Base-by-base conservation (phyloP, 2,329 filamentous ascomycete species). In the Trichoderma pleuroti region DNA sequence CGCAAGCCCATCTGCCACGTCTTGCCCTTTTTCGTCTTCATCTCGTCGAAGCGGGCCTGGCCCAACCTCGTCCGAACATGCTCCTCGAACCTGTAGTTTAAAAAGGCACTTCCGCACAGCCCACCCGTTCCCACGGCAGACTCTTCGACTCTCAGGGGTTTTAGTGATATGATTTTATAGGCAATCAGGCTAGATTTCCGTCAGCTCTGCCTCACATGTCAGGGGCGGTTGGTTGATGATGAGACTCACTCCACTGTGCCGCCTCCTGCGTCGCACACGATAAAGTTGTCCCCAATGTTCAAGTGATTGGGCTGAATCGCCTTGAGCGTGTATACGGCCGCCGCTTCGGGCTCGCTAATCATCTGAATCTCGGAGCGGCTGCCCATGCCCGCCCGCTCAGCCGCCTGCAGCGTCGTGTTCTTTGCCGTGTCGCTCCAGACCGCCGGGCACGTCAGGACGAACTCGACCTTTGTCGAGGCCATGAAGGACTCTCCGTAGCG, bases 371-470 rank as follows among this genome's bases (percentile, higher is more conserved):
- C 87, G 52, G 88, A 87, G 70, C 87, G 86, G 2, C 83, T 86
- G 5, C 92, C 92, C 90, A 95, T 93, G 4, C 92, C 93, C 0
- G 92, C 93, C 71, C 89, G 84, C 81, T 94, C 91, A 12, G 92
- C 92, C 7, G 92, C 93, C 77, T 92, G 88, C 62, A 94, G 81
- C 2, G 92, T 95, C 7, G 92, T 92, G 78, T 93, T 92, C 82
- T 94, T 95, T n/a, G 92, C 93, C 0, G 91, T 88, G 78, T 96
- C 93, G 28, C 90, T 93, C 93, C 93, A 96, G 9, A 95, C 92
- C 9, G 93, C 93, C 9, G 93, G 93, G 65, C 92, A 93, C 1
- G 92, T 95, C 69, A 96, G 84, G 62, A 95, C 91, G 75, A 93
- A 94, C 72, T 94, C 90, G 49, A 93, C 89, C 75, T 89, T 90